Percentiles rank a stretch among this genome's conserved stretches.
These are phyloP conservation scores for Cercophora sp. DNA, from an alignment of 495 filamentous ascomycete genomes.

Conservation along the genomic window DNA sequence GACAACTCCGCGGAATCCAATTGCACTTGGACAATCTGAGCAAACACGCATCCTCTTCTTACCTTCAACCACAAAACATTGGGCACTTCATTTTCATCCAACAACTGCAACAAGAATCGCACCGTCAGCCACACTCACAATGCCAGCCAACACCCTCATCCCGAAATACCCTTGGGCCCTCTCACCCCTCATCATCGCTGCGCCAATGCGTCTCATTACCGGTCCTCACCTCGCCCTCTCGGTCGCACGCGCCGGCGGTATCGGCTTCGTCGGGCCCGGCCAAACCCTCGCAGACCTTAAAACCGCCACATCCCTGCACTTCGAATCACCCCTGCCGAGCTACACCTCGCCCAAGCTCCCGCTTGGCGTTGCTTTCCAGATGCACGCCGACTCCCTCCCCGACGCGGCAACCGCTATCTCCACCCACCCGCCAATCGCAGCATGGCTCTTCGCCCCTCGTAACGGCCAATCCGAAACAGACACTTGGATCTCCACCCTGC, in stretches of 20 bases:
- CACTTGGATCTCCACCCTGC: slow-evolving; percentile 51
- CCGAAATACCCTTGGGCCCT: slow-evolving; percentile 59
- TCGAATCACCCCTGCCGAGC: slow-evolving; percentile 41
- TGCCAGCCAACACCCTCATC: background rate
- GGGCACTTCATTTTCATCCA: background rate
- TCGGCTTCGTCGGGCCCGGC: slow-evolving; percentile 87
- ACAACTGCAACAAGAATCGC: background rate
- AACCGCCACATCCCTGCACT: slow-evolving; percentile 57
- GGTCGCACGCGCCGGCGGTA: slow-evolving; percentile 87
- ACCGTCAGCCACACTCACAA: background rate
- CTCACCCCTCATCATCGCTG: slow-evolving; percentile 58
- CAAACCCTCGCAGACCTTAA: slow-evolving; percentile 75
- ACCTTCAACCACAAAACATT: background rate
- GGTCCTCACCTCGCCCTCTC: slow-evolving; percentile 78
- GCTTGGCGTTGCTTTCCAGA: slow-evolving; percentile 85
- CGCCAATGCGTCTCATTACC: slow-evolving; percentile 71
- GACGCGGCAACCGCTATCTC: slow-evolving; percentile 40
- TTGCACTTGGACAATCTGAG: background rate
- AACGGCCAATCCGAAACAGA: slow-evolving; percentile 44
- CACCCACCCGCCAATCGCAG: slow-evolving; percentile 55
- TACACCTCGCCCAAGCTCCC: slow-evolving; percentile 63
- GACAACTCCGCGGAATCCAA: background rate
- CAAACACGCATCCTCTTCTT: background rate
- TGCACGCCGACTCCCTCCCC: slow-evolving; percentile 71
- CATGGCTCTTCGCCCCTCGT: slow-evolving; percentile 66